Conservation (phyloP, 2,329 filamentous ascomycete species). For the Hypoxylon sp. region DNA sequence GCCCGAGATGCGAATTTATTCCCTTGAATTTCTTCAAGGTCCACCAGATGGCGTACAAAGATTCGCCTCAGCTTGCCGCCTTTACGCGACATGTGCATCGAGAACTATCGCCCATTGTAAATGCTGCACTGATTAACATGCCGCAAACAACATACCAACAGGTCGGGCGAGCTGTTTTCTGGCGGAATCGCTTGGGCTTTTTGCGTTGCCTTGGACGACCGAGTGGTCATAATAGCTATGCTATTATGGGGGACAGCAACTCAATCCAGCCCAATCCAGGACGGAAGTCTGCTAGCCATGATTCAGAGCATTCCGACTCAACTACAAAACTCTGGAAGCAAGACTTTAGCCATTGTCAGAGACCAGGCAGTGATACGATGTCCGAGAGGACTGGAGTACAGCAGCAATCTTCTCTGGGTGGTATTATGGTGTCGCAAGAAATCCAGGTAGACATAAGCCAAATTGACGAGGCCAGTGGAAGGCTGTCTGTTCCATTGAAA, state of each 20-base stretch:
- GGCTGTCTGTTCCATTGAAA: slow-evolving; percentile 23
- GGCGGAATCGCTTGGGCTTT: slow-evolving; percentile 21
- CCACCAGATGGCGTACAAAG: slow-evolving; percentile 72
- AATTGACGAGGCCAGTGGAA: slow-evolving; percentile 47
- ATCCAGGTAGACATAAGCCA: slow-evolving; percentile 65
- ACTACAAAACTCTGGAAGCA: slow-evolving; percentile 52
- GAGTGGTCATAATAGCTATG: slow-evolving; percentile 28
- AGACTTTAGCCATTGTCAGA: slow-evolving; percentile 10
- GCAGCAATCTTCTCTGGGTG: slow-evolving; percentile 56
- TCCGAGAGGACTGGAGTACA: slow-evolving; percentile 26
- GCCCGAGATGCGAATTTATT: slow-evolving; percentile 67
- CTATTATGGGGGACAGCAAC: slow-evolving; percentile 51
- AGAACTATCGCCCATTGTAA: slow-evolving; percentile 67
- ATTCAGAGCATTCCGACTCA: slow-evolving; percentile 50
- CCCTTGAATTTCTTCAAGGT: slow-evolving; percentile 75
- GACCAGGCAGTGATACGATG: slow-evolving; percentile 28
- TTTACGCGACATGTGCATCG: slow-evolving; percentile 72
- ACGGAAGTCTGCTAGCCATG: slow-evolving; percentile 43
- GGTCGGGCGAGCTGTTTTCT: slow-evolving; percentile 10
- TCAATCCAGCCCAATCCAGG: slow-evolving; percentile 47
- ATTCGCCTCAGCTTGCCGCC: slow-evolving; percentile 65
- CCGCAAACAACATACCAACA: slow-evolving; percentile 35
- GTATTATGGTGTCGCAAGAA: slow-evolving; percentile 73
- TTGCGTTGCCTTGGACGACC: slow-evolving; percentile 23
- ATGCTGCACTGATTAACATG: slow-evolving; percentile 48